Evolutionary conservation across 2,329 filamentous ascomycete genomes (phyloP).

Genomic region (Calonectria crousiana): DNA sequence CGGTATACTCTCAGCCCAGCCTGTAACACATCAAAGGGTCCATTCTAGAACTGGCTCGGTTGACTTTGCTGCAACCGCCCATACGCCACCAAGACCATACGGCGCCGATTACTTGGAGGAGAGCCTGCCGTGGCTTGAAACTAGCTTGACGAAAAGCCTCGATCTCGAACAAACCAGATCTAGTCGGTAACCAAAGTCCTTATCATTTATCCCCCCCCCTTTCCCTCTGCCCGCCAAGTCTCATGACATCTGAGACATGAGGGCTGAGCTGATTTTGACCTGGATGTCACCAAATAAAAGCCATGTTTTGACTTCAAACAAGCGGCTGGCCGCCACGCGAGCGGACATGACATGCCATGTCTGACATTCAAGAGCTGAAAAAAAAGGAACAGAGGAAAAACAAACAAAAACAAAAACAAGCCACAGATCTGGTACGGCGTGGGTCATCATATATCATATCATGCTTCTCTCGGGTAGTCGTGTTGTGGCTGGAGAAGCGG

Average conservation of each 20-base stretch:
- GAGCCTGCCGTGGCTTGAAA: not conserved
- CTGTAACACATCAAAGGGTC: not conserved
- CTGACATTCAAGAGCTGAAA: not conserved
- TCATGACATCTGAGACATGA: not conserved
- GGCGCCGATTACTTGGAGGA: not conserved
- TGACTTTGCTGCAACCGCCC: not conserved
- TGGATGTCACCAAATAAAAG: not conserved
- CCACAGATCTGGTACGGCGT: not conserved
- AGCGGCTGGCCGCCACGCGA: not conserved
- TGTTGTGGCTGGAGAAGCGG: not conserved
- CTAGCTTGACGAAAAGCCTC: not conserved
- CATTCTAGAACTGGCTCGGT: not conserved
- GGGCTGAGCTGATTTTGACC: not conserved
- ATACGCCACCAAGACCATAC: not conserved
- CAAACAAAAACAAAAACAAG: not conserved
- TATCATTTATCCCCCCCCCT: not conserved
- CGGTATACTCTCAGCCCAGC: not conserved
- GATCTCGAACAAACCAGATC: not conserved
- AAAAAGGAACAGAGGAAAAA: not conserved
- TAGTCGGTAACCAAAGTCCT: not conserved
- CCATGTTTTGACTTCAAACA: conserved; percentile 11
- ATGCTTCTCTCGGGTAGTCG: not conserved
- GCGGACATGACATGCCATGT: not conserved
- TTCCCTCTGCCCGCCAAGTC: not conserved
- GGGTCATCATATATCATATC: not conserved